Percentiles rank a stretch among this genome's conserved stretches.
Evolutionary conservation across 331 rosid species (phyloP).

Genomic region (Saraca asoca): DNA sequence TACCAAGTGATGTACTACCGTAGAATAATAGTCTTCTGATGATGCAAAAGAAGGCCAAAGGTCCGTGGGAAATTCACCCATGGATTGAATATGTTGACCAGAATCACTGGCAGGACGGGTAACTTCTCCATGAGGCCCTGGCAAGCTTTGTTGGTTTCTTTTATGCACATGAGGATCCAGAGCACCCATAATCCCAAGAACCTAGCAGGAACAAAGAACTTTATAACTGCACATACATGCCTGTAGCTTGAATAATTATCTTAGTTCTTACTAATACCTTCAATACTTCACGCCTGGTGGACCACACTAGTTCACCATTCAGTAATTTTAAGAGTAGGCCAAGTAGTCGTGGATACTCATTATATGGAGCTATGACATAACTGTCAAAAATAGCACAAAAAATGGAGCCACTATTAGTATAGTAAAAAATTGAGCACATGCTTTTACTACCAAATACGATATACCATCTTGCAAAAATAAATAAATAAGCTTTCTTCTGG

Average conservation of each 20-base stretch:
- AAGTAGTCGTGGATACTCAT: slow-evolving; percentile 83
- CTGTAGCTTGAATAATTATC: slow-evolving; percentile 29
- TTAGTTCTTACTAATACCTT: slow-evolving; percentile 58
- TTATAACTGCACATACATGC: slow-evolving; percentile 5
- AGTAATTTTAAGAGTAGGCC: slow-evolving; percentile 86
- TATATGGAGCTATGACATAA: slow-evolving; percentile 95
- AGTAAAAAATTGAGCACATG: slow-evolving; percentile 24
- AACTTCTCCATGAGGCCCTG: slow-evolving; percentile 87
- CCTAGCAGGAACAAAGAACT: slow-evolving; percentile 52
- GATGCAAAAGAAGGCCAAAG: slow-evolving; percentile 94
- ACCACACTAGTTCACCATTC: slow-evolving; percentile 93
- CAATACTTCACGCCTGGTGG: slow-evolving; percentile 94
- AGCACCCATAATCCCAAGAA: slow-evolving; percentile 99
- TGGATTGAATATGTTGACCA: slow-evolving; percentile 82
- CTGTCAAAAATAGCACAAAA: slow-evolving; percentile 45
- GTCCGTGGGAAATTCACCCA: slow-evolving; percentile 86
- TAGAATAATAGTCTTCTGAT: slow-evolving; percentile 90
- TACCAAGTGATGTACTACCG: slow-evolving; percentile 50
- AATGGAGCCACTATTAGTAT: slow-evolving; percentile 12
- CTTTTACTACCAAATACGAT: slow-evolving; percentile 22
- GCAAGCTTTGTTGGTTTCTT: slow-evolving; percentile 72
- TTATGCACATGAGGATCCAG: slow-evolving; percentile 94
- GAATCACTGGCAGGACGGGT: slow-evolving; percentile 80
- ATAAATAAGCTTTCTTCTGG: slow-evolving; percentile 13
- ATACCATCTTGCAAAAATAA: slow-evolving; percentile 5